These are phyloP conservation scores for Bolboschoenoplectus hybrid DNA, from an alignment of 202 grass and related monocot genomes.

Conservation along the genomic window DNA sequence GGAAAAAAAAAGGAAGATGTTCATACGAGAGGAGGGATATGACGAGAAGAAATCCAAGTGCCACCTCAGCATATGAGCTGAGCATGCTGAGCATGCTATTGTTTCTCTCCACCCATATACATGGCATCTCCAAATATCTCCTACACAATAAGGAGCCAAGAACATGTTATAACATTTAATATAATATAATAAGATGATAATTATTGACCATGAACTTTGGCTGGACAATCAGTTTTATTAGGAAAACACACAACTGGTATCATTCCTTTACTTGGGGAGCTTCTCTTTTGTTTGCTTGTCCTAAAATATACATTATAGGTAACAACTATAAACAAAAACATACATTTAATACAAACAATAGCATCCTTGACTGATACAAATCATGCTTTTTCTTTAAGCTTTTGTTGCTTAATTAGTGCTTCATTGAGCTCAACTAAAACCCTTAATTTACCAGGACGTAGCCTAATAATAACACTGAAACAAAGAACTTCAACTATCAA, in stretches of 20 bases:
- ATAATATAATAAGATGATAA: conserved; percentile 1
- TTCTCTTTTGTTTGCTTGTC: not conserved
- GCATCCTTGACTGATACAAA: not conserved
- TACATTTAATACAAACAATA: not conserved
- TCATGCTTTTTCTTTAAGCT: not conserved
- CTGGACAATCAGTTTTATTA: conserved; percentile 26
- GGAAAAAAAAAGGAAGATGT: conserved; percentile 5
- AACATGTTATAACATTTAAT: conserved; percentile 41
- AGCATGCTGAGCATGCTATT: conserved; percentile 61
- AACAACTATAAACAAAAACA: not conserved
- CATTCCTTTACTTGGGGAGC: not conserved
- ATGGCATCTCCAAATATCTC: conserved; percentile 86
- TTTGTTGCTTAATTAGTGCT: conserved; percentile 22
- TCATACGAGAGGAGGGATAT: conserved; percentile 93
- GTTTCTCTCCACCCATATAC: conserved; percentile 86
- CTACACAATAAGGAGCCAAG: conserved; percentile 49
- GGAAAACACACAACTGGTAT: conserved; percentile 20
- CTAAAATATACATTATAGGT: not conserved
- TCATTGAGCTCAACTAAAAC: conserved; percentile 18
- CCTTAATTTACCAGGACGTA: not conserved
- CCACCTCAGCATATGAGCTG: conserved; percentile 83
- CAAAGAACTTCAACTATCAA: conserved; percentile 4
- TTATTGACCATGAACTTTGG: not conserved
- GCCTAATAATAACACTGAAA: conserved; percentile 2
- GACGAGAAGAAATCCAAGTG: conserved; percentile 89